Conservation (phyloP, 129 eudicot species). For the Cynara cardunculus region DNA sequence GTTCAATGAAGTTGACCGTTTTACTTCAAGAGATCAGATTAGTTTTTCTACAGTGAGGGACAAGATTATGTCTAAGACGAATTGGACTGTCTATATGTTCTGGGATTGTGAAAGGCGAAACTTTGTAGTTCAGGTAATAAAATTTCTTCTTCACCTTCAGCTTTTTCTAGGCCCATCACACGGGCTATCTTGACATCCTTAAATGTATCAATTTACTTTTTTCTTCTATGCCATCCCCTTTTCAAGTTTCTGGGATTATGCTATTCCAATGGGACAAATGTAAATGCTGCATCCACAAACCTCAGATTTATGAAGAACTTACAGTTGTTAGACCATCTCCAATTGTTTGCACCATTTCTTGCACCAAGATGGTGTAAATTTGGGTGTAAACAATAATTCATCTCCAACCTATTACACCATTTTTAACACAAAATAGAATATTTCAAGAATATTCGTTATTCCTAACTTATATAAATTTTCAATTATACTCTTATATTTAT, state of each 20-base stretch:
- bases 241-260: background rate
- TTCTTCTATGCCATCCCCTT: background rate
- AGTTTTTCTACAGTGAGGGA: constrained; percentile 91
- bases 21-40: constrained; percentile 89
- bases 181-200: background rate
- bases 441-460: background rate
- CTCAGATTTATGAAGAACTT: background rate
- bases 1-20: constrained; percentile 96
- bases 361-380: background rate
- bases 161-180: background rate
- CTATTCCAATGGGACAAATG: no score
- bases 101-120: constrained; percentile 87
- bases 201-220: background rate
- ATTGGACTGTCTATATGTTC: constrained; percentile 85
- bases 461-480: background rate
- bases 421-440: background rate
- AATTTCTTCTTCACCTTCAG: background rate
- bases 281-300: no score
- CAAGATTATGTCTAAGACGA: constrained; percentile 57
- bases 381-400: background rate
- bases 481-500: background rate
- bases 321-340: background rate
- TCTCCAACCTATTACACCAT: background rate
- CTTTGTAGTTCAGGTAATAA: constrained; percentile 74
- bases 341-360: background rate